Evolutionary conservation across 2,329 filamentous ascomycete genomes (phyloP).

Genomic region (Tolypocladium capitatum): DNA sequence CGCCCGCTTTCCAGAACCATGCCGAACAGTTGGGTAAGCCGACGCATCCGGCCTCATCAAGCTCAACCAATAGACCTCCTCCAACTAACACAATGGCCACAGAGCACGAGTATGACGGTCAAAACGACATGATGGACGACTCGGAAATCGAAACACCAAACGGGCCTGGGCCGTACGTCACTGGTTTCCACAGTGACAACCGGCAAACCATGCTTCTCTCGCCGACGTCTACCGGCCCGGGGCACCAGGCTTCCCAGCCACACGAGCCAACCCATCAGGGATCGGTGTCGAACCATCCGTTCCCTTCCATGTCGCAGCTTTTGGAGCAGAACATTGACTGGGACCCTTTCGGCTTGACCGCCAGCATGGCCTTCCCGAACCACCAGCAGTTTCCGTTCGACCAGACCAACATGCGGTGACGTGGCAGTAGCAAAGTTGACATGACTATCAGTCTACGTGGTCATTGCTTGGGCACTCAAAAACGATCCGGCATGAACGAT

Average conservation of each 20-base stretch:
- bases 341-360: constrained; percentile 84
- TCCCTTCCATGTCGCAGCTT: constrained; percentile 49
- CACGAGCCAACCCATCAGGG: constrained; percentile 20
- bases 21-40: constrained; percentile 91
- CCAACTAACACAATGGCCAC: constrained; percentile 17
- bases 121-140: constrained; percentile 79
- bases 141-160: constrained; percentile 54
- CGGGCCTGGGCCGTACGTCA: constrained; percentile 52
- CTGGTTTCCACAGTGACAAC: constrained; percentile 35
- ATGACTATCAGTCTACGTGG: background rate
- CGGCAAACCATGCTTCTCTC: constrained; percentile 30
- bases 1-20: constrained; percentile 77
- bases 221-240: constrained; percentile 23
- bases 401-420: constrained; percentile 37
- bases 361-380: constrained; percentile 88
- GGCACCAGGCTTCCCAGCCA: constrained; percentile 16
- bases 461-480: background rate
- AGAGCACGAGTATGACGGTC: constrained; percentile 97
- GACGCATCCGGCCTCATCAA: no score
- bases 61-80: constrained; percentile 7
- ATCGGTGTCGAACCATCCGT: constrained; percentile 26
- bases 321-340: constrained; percentile 77
- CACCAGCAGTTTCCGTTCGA: constrained; percentile 69
- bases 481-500: background rate
- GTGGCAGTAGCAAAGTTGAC: background rate